Base-by-base conservation (phyloP, 768 basidiomycete species). In the Russula dissimulans region DNA sequence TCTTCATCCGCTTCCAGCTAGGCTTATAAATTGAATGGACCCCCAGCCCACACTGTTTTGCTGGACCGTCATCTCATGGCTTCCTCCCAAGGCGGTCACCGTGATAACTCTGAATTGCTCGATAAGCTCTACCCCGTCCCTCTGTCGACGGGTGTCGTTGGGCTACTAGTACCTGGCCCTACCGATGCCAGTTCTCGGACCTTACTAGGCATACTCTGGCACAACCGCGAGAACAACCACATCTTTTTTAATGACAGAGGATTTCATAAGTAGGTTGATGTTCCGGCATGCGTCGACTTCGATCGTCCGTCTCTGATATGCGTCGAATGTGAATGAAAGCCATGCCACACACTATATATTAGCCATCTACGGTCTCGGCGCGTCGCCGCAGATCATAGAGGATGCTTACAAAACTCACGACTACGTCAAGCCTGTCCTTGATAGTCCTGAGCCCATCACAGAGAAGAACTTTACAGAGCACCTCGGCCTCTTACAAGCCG, bases 291-390 rank as follows among this genome's bases (percentile, higher is more conserved):
- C 42, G n/a, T 11, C 1, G 9, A 39, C n/a, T n/a, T n/a, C n/a
- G n/a, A n/a, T n/a, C n/a, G n/a, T n/a, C n/a, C n/a, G n/a, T n/a
- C n/a, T n/a, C n/a, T n/a, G n/a, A n/a, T n/a, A n/a, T n/a, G n/a
- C n/a, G n/a, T n/a, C 12, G 26, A 18, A 18, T 61, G 4, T n/a
- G n/a, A n/a, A n/a, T n/a, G 51, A 49, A n/a, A 81, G 81, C 57
- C 86, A 88, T 71, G 71, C 78, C 38, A 72, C 80, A 4, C 85
- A 87, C 63, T 81, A 80, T 29, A 63, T 80, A 18, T 69, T 85
- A 31, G 82, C 84, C 6, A 76, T 83, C 3, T 88, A 82, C 74
- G 75, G 76, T 0, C 69, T 89, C 11, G 87, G 87, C 1, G 86
- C 79, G 0, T 71, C 76, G 14, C 70, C 69, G 0, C 62, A 68